phyloP scores from a whole-genome alignment of 2,329 filamentous ascomycete species.

The Fusarium zealandicum region DNA sequence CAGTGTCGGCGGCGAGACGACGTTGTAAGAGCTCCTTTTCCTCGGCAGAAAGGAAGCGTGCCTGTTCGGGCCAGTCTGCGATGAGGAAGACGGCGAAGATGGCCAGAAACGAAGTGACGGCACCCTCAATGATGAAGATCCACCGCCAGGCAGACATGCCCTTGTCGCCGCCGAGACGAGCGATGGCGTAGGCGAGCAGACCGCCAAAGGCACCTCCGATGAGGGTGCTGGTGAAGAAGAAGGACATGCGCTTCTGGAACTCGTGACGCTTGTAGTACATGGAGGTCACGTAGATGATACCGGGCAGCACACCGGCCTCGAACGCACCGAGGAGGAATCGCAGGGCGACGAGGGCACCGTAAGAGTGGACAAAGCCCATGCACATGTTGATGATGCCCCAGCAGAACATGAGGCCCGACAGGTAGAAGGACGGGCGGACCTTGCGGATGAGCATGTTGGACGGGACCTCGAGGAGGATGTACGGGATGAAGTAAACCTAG shows the following conservation, averaged over 20 bases:
- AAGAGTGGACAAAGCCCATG: constrained; percentile 49
- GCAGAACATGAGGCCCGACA: constrained; percentile 48
- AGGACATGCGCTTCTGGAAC: constrained; percentile 54
- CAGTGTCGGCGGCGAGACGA: constrained; percentile 52
- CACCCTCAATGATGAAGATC: constrained; percentile 45
- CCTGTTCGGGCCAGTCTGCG: constrained; percentile 40
- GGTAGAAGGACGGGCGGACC: constrained; percentile 49
- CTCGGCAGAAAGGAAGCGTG: constrained; percentile 54
- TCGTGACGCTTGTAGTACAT: constrained; percentile 59
- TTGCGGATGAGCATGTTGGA: constrained; percentile 55
- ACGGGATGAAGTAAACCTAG: constrained; percentile 49
- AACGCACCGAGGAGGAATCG: constrained; percentile 51
- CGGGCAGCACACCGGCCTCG: constrained; percentile 48
- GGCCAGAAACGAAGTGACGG: constrained; percentile 32
- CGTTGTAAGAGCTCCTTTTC: constrained; percentile 53
- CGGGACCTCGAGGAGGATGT: constrained; percentile 54
- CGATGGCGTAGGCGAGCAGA: constrained; percentile 57
- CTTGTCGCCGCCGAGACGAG: constrained; percentile 52
- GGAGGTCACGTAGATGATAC: constrained; percentile 54
- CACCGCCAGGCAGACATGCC: constrained; percentile 58
- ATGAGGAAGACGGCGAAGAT: constrained; percentile 36
- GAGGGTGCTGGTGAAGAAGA: constrained; percentile 53
- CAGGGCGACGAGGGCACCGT: constrained; percentile 43
- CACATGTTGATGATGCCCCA: constrained; percentile 51
- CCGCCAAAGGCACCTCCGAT: constrained; percentile 54